Evolutionary conservation across 495 filamentous ascomycete species (phyloP).

Genomic region (Penicillium cataractarum): DNA sequence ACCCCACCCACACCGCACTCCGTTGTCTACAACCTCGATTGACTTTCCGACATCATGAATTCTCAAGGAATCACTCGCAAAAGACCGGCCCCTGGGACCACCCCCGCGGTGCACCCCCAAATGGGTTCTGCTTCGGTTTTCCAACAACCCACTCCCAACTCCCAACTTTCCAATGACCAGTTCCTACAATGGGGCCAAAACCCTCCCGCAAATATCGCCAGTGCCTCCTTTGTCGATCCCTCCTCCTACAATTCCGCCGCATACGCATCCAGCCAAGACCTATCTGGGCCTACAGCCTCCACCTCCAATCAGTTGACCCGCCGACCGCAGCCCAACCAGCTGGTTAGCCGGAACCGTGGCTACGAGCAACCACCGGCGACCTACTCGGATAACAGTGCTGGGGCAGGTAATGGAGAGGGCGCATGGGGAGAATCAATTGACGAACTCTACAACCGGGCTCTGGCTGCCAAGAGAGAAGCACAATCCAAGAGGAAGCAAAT

Average conservation of each 20-base stretch:
- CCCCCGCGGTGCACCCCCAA: constrained; percentile 58
- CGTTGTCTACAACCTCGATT: constrained; percentile 4
- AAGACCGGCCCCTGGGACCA: constrained; percentile 72
- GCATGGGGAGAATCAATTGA: constrained; percentile 70
- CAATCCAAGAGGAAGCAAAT: constrained; percentile 90
- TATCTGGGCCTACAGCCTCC: constrained; percentile 46
- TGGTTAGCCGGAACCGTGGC: constrained; percentile 52
- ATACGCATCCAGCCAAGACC: constrained; percentile 43
- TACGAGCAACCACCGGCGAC: constrained; percentile 51
- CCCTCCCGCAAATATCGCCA: constrained; percentile 38
- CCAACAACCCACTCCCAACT: constrained; percentile 32
- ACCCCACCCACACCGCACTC: neutral
- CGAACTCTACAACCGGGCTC: constrained; percentile 73
- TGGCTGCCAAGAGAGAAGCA: constrained; percentile 78
- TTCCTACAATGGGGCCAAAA: constrained; percentile 59
- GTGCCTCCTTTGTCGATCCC: constrained; percentile 36
- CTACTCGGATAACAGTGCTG: constrained; percentile 50
- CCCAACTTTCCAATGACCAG: constrained; percentile 55
- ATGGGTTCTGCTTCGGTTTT: constrained; percentile 40
- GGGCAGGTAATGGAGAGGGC: constrained; percentile 42
- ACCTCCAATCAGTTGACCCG: constrained; percentile 69
- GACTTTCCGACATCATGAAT: constrained; percentile 35
- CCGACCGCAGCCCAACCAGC: constrained; percentile 61
- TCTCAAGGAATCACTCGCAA: constrained; percentile 61
- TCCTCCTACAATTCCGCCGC: constrained; percentile 47